These are phyloP conservation scores for Pleurotus sapidus DNA, from an alignment of 768 basidiomycete genomes.

Conservation along the genomic window DNA sequence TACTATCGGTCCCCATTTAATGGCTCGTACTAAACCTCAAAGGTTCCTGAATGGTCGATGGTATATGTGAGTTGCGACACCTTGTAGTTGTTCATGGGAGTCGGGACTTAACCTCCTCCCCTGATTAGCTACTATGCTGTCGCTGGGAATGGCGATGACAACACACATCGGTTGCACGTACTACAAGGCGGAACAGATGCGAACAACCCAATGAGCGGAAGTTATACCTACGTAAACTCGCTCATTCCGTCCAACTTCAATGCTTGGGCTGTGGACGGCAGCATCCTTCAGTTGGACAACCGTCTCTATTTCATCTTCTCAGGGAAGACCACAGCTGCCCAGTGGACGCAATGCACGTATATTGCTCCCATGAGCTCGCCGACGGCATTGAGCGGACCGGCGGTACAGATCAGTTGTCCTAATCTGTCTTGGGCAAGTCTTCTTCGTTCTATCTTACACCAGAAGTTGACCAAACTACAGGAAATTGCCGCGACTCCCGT, in stretches of 20 bases:
- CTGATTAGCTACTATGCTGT: conserved; percentile 13
- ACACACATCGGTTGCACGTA: conserved; percentile 14
- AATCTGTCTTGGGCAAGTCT: conserved; percentile 10
- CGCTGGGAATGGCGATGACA: conserved; percentile 14
- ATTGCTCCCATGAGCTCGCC: conserved; percentile 14
- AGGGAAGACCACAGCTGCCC: conserved; percentile 8
- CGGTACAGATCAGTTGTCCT: conserved; percentile 15
- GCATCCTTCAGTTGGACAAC: conserved; percentile 10
- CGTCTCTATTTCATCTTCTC: conserved; percentile 14
- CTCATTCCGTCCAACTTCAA: conserved; percentile 17
- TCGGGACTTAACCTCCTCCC: too few relatives aligned
- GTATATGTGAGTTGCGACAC: conserved; percentile 9
- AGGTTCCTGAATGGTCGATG: conserved; percentile 14
- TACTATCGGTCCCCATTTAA: neutral
- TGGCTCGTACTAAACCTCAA: neutral
- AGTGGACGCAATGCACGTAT: conserved; percentile 17
- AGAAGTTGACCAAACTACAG: neutral
- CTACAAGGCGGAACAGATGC: conserved; percentile 13
- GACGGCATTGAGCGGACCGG: conserved; percentile 12
- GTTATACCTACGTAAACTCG: conserved; percentile 12
- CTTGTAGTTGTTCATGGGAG: too few relatives aligned
- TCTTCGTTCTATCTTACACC: neutral
- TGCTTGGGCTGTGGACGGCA: conserved; percentile 14
- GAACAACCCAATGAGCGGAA: conserved; percentile 11
- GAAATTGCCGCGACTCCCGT: conserved; percentile 14